A percentile compares a stretch with the other conserved stretches of the same genome.
These are phyloP conservation scores for Tulasnella sp. DNA, from an alignment of 768 basidiomycete genomes.

Conservation along the genomic window DNA sequence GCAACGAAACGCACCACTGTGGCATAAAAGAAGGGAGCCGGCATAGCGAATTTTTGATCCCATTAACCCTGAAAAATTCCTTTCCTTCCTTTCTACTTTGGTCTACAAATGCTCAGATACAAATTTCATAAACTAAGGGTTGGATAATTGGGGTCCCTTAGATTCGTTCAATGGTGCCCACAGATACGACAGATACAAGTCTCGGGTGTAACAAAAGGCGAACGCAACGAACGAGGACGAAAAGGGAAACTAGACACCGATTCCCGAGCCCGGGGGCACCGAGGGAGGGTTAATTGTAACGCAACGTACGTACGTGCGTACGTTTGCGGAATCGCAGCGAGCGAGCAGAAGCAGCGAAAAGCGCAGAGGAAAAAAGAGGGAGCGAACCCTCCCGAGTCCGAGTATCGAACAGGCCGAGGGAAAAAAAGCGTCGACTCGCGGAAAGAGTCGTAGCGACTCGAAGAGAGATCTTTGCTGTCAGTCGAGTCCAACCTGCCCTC, in stretches of 20 bases:
- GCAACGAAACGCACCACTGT: not conserved
- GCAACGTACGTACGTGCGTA: not conserved
- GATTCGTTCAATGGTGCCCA: not conserved
- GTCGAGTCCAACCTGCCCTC: not conserved
- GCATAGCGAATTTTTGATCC: not conserved
- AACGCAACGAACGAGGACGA: not conserved
- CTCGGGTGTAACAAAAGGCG: not conserved
- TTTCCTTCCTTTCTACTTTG: not conserved
- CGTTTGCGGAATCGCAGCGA: constrained; percentile 7
- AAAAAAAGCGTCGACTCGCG: not conserved
- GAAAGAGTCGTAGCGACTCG: constrained; percentile 5
- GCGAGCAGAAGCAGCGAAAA: not conserved
- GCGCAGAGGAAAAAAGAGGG: not conserved
- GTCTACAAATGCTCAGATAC: not conserved
- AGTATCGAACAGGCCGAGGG: not conserved
- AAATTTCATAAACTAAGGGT: not conserved
- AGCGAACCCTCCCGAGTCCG: not conserved
- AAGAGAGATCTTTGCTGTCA: not conserved
- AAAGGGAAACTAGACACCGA: not conserved
- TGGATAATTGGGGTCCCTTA: not conserved
- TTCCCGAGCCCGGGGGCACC: not conserved
- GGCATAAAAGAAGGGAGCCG: not conserved
- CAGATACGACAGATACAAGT: not conserved
- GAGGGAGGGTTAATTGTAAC: not conserved
- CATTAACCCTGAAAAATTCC: not conserved